phyloP scores from a whole-genome alignment of 2,329 filamentous ascomycete species.

The Stemphylium lycopersici region DNA sequence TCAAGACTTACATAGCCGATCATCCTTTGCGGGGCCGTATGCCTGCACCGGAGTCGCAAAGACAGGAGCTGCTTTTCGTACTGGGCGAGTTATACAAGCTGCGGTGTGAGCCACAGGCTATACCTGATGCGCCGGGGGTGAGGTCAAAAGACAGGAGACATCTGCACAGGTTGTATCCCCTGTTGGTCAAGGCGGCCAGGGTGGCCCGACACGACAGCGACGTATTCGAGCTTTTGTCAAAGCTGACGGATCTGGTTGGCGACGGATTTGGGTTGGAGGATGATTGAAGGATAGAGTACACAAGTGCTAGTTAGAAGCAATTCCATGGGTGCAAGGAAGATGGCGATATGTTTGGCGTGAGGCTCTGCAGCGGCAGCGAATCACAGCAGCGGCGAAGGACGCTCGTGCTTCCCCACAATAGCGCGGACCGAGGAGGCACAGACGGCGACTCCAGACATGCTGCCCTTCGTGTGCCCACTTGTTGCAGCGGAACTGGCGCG shows the following conservation, averaged over 20 bases:
- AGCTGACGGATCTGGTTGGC: conserved; percentile 51
- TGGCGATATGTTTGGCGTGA: not conserved
- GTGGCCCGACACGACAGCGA: conserved; percentile 68
- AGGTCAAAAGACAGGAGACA: conserved; percentile 66
- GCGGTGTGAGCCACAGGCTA: conserved; percentile 71
- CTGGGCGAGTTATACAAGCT: conserved; percentile 71
- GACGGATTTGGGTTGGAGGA: conserved; percentile 44
- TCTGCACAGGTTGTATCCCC: conserved; percentile 78
- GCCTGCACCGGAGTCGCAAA: conserved; percentile 83
- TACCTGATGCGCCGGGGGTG: conserved; percentile 57
- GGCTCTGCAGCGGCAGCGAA: not conserved
- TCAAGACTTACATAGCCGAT: conserved; percentile 88
- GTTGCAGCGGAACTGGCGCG: conserved; percentile 16
- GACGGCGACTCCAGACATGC: conserved; percentile 12
- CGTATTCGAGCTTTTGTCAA: conserved; percentile 55
- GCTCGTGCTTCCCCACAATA: conserved; percentile 10
- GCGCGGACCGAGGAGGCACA: conserved; percentile 11
- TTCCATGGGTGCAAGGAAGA: not conserved
- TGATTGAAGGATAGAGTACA: conserved; percentile 11
- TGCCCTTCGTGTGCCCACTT: conserved; percentile 4
- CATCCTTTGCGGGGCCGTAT: conserved; percentile 86
- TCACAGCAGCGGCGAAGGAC: not conserved
- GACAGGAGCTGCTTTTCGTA: conserved; percentile 77
- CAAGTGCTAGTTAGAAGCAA: not conserved
- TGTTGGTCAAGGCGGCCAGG: conserved; percentile 69